Conservation (phyloP, 345 rosid species). For the Pugionium dolabratum region DNA sequence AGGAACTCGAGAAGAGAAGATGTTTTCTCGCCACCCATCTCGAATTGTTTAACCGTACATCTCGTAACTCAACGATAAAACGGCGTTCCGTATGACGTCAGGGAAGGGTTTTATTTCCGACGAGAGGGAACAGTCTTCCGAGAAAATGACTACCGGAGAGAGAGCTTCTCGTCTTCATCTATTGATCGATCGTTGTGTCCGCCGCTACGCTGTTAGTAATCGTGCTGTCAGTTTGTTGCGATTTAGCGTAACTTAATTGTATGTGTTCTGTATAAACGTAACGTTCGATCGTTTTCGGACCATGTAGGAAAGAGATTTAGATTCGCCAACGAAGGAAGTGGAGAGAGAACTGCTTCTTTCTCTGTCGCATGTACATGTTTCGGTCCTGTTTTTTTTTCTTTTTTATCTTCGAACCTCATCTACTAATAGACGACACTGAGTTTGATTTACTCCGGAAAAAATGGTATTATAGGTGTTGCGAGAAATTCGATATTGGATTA, state of each 20-base stretch:
- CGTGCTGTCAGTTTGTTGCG: conserved; percentile 2
- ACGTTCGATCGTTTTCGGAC: conserved; percentile 1
- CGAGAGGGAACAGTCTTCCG: conserved; percentile 20
- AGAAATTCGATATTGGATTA: conserved; percentile 51
- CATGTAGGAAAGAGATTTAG: conserved; percentile 40
- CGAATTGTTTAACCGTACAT: background rate
- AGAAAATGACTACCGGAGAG: conserved; percentile 43
- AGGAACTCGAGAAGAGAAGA: conserved; percentile 20
- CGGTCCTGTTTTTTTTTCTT: background rate
- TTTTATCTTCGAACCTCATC: background rate
- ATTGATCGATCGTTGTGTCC: conserved; percentile 49
- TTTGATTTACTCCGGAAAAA: background rate
- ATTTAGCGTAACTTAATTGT: background rate
- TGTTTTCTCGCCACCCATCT: background rate
- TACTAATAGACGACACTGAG: background rate
- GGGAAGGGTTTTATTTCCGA: conserved; percentile 4
- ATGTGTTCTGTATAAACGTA: conserved; percentile 9
- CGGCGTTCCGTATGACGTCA: conserved; percentile 14
- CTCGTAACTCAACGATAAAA: background rate
- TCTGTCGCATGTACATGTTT: conserved; percentile 54
- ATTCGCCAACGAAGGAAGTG: conserved; percentile 36
- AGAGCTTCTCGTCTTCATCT: conserved; percentile 42
- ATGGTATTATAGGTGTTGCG: conserved; percentile 44
- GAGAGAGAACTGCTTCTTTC: conserved; percentile 56
- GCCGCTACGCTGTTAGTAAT: conserved; percentile 44